These are phyloP conservation scores for Tetrahymena borealis DNA, from an alignment of 73 alveolate genomes.

Conservation along the genomic window DNA sequence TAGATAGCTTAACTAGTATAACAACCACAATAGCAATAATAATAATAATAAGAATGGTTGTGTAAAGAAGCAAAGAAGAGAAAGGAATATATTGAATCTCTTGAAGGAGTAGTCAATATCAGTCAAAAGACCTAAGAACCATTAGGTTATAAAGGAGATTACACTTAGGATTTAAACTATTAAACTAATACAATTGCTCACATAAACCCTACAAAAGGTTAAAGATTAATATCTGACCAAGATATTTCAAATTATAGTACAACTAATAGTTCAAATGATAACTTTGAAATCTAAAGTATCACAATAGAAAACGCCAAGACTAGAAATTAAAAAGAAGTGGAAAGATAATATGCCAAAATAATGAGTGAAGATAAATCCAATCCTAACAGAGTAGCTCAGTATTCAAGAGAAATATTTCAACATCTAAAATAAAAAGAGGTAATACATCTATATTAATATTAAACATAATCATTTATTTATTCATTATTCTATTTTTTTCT, in stretches of 20 bases:
- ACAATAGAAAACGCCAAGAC: background rate
- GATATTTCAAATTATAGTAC: background rate
- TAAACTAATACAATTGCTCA: background rate
- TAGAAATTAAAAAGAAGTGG: background rate
- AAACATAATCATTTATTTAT: background rate
- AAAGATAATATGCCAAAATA: background rate
- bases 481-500: background rate
- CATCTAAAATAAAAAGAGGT: background rate
- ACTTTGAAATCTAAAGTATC: background rate
- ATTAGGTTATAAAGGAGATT: background rate
- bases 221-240: background rate
- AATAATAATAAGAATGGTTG: background rate
- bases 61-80: background rate
- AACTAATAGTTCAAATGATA: background rate
- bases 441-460: background rate
- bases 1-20: background rate
- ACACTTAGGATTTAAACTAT: background rate
- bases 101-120: background rate
- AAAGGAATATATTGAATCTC: background rate
- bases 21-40: background rate
- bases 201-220: background rate
- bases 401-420: background rate
- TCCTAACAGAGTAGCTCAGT: background rate
- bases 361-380: background rate
- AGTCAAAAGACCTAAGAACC: background rate